Evolutionary conservation across 305 asterid genomes (phyloP), one percentile per base, ranked within the genome.

Genomic region (Euphrasia arctica): DNA sequence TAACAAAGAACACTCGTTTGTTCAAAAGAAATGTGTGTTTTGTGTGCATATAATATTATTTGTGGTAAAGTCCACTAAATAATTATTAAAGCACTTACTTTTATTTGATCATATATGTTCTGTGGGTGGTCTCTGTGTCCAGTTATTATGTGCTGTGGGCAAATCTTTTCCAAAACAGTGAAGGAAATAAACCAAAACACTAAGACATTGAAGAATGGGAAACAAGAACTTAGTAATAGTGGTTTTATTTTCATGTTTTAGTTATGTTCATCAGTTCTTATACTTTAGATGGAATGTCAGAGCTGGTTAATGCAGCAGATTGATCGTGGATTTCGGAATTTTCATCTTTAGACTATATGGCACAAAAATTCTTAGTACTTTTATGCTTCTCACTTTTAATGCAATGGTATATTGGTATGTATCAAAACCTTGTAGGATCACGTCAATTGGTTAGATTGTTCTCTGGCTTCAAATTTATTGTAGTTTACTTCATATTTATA

Each of bases 301-400:
- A 67, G 68, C 22, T 64, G 54, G 22, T 52, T 52, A 54, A 36
- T 10, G 60, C 54, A 36, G 54, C 61, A 56, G 39, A 12, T 36
- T 9, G 13, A 50, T 18, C 51, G 49, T 6, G 9, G 52, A 55
- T 28, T 27, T 36, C 4, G 60, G 29, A 34, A 48, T 64, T 8
- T 14, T 50, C 6, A 50, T 50, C 50, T 18, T 52, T 34, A 9
- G 51, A 64, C 34, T 54, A 32, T 27, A 3, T 32, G 28, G 25
- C 41, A n/a, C 11, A 18, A 18, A 27, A 10, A 9, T n/a, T 58
- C 47, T 28, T 65, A 15, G 41, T 54, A 41, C 10, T 41, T 54
- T 9, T 18, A 11, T 54, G 42, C 28, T 41, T 50, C 59, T 41
- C 4, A 15, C 48, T 57, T 57, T 57, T 41, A 4, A 55, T 42